These are phyloP conservation scores for Fallopia convolvulus DNA, from an alignment of 148 eudicot species.

Conservation along the genomic window DNA sequence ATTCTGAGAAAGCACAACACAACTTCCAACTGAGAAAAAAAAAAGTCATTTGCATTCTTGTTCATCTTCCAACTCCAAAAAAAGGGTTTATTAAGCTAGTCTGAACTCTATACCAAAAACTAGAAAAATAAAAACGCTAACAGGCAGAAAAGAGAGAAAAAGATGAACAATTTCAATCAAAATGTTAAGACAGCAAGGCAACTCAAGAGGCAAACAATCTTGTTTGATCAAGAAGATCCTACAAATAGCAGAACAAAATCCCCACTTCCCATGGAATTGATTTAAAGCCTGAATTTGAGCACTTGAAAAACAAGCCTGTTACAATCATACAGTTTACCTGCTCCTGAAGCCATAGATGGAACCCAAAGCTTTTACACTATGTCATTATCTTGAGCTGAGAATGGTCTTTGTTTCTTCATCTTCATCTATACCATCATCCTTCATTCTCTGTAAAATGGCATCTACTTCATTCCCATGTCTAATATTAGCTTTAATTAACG, in stretches of 20 bases:
- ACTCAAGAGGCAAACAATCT: not conserved
- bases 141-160: not conserved
- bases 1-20: too few relatives aligned
- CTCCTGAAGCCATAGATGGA: not conserved
- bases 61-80: not conserved
- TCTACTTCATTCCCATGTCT: constrained; percentile 19
- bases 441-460: constrained; percentile 26
- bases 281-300: not conserved
- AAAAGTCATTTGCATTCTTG: too few relatives aligned
- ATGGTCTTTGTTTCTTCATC: constrained; percentile 21
- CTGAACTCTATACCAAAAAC: not conserved
- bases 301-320: not conserved
- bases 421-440: constrained; percentile 21
- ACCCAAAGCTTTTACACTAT: not conserved
- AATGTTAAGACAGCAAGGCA: not conserved
- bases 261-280: not conserved
- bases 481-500: constrained; percentile 17
- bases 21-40: not conserved
- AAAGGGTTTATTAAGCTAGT: not conserved
- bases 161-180: not conserved
- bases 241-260: not conserved
- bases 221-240: not conserved
- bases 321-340: not conserved
- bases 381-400: not conserved
- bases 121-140: not conserved